Evolutionary conservation across 805 yeast species (phyloP).

Genomic region (Pichia gijzeniarum): DNA sequence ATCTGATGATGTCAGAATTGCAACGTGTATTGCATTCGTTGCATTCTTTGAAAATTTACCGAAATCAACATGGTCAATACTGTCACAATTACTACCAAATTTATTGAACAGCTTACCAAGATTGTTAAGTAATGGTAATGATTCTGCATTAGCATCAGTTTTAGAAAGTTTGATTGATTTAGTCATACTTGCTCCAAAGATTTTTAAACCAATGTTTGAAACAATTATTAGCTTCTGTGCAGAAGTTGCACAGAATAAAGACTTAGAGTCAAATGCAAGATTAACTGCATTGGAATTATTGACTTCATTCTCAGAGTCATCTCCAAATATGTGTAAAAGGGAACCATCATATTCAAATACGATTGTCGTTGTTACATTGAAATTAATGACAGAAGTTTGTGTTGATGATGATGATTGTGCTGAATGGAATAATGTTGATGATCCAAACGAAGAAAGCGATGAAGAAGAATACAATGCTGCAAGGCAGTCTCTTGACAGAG

Average conservation of each 20-base stretch:
- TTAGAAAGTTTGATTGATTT: slow-evolving; percentile 84
- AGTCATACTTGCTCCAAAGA: slow-evolving; percentile 89
- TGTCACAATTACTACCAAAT: slow-evolving; percentile 76
- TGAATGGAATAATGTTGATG: slow-evolving; percentile 82
- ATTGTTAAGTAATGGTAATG: slow-evolving; percentile 71
- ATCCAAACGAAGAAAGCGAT: slow-evolving; percentile 60
- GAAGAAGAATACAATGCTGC: slow-evolving; percentile 90
- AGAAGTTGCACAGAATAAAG: slow-evolving; percentile 75
- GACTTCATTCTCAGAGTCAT: slow-evolving; percentile 85
- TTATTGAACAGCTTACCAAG: slow-evolving; percentile 83
- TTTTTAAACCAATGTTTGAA: slow-evolving; percentile 86
- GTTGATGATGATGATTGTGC: slow-evolving; percentile 55
- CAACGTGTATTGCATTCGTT: slow-evolving; percentile 89
- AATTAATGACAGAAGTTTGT: slow-evolving; percentile 90
- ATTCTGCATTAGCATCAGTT: slow-evolving; percentile 77
- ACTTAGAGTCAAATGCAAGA: slow-evolving; percentile 72
- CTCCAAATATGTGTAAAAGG: slow-evolving; percentile 91
- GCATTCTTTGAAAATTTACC: slow-evolving; percentile 81
- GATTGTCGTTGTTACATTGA: slow-evolving; percentile 66
- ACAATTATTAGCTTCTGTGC: slow-evolving; percentile 82
- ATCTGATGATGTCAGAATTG: slow-evolving; percentile 78
- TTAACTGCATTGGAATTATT: slow-evolving; percentile 82
- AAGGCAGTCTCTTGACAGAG: slow-evolving; percentile 89
- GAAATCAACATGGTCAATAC: slow-evolving; percentile 66
- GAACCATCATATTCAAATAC: slow-evolving; percentile 66